Conservation (phyloP, 2,329 filamentous ascomycete species). For the Parasarocladium wereldwijsianum region DNA sequence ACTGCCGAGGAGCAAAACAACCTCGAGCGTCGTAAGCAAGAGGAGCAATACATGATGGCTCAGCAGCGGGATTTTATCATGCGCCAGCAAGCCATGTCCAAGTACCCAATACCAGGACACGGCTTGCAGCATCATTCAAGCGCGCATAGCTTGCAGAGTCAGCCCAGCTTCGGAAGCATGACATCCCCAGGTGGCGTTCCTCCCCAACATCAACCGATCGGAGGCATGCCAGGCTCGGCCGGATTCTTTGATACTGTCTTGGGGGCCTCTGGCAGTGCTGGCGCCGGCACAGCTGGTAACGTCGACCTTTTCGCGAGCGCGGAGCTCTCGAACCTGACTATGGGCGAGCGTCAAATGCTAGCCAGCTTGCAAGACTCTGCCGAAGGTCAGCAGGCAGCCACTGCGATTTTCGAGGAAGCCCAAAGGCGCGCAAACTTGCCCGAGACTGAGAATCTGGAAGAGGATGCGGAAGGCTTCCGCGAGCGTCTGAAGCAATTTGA, state of each 20-base stretch:
- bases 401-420: conserved; percentile 18
- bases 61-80: conserved; percentile 88
- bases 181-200: conserved; percentile 61
- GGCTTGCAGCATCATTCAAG: conserved; percentile 81
- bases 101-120: conserved; percentile 45
- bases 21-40: conserved; percentile 87
- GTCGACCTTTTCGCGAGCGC: conserved; percentile 52
- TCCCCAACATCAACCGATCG: conserved; percentile 30
- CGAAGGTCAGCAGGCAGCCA: conserved; percentile 3
- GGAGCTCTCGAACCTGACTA: conserved; percentile 52
- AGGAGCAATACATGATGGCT: conserved; percentile 94
- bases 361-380: conserved; percentile 17
- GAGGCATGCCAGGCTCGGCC: conserved; percentile 37
- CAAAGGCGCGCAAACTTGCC: conserved; percentile 32
- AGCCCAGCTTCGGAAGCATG: conserved; percentile 92
- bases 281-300: conserved; percentile 16
- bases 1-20: conserved; percentile 98
- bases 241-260: conserved; percentile 55
- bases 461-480: conserved; percentile 43
- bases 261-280: conserved; percentile 19
- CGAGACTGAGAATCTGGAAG: conserved; percentile 30
- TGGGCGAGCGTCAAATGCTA: conserved; percentile 37
- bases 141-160: conserved; percentile 88
- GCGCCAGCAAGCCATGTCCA: conserved; percentile 65
- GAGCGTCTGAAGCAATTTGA: conserved; percentile 77